Percentiles rank a stretch among this genome's conserved stretches.
Evolutionary conservation across 345 rosid genomes (phyloP).

Genomic region (Lepidium aucheri): DNA sequence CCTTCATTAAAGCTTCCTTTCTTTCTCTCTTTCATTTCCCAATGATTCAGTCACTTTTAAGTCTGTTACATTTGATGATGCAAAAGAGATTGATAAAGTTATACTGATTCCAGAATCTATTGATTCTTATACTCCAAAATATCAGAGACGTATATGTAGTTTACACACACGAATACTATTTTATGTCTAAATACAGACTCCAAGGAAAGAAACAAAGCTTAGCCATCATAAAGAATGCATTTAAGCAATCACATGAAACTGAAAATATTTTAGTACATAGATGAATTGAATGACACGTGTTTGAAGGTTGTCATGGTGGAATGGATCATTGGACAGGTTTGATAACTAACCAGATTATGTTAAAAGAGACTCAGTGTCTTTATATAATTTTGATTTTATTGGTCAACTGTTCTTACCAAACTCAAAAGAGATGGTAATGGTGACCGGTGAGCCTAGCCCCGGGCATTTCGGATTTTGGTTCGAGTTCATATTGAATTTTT

Average conservation of each 20-base stretch:
- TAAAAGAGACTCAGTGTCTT: background rate
- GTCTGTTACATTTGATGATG: no score
- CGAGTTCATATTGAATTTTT: no score
- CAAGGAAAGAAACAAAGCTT: no score
- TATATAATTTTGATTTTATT: background rate
- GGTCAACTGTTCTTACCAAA: conserved; percentile 13
- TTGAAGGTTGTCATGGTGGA: background rate
- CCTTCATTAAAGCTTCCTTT: conserved; percentile 21
- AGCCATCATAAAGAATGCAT: background rate
- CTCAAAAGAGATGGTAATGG: background rate
- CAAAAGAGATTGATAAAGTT: conserved; percentile 10
- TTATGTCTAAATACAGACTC: background rate
- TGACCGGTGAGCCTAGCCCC: no score
- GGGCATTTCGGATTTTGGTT: no score
- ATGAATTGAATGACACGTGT: background rate
- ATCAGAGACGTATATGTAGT: background rate
- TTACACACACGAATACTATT: background rate
- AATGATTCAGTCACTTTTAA: no score
- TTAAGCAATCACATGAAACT: background rate
- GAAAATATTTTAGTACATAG: background rate
- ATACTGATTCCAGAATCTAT: conserved; percentile 18
- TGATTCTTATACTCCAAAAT: background rate
- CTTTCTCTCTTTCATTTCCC: conserved; percentile 15
- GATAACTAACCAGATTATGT: conserved; percentile 2
- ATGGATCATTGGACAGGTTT: background rate